A percentile compares a stretch with the other conserved stretches of the same genome.
These are phyloP conservation scores for Lachancea thermotolerans DNA, from an alignment of 805 yeast species.

Conservation along the genomic window DNA sequence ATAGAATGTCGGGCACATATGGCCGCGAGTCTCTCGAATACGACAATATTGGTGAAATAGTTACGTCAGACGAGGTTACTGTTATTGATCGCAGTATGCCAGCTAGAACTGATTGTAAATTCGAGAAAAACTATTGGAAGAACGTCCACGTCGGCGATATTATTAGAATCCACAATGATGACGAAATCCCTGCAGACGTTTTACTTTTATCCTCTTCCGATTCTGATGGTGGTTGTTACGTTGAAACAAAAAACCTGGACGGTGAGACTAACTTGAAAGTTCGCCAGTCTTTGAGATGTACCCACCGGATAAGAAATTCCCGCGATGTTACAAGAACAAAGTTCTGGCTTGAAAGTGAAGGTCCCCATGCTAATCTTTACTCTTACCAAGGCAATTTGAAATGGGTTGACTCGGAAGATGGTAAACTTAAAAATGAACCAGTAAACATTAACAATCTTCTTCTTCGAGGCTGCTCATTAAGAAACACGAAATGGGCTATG, in stretches of 20 bases:
- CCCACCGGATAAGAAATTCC: constrained; percentile 42
- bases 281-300: constrained; percentile 63
- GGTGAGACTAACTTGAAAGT: constrained; percentile 77
- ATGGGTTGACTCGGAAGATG: constrained; percentile 35
- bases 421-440: constrained; percentile 44
- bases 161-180: constrained; percentile 61
- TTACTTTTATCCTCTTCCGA: constrained; percentile 61
- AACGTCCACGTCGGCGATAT: constrained; percentile 67
- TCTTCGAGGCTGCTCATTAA: constrained; percentile 67
- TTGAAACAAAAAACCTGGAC: constrained; percentile 77
- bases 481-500: constrained; percentile 79
- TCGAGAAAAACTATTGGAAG: constrained; percentile 48
- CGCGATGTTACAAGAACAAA: constrained; percentile 44
- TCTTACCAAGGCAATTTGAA: constrained; percentile 67
- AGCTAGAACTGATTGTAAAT: constrained; percentile 32
- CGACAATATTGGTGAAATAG: constrained; percentile 49
- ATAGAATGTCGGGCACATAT: constrained; percentile 25
- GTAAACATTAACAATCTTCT: constrained; percentile 62
- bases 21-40: constrained; percentile 32
- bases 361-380: constrained; percentile 74
- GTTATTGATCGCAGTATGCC: constrained; percentile 50
- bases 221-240: constrained; percentile 61
- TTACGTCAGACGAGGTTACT: constrained; percentile 51
- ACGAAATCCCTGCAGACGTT: constrained; percentile 75
- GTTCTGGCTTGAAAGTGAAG: constrained; percentile 75